Evolutionary conservation across 768 basidiomycete species (phyloP).

Genomic region (Obba rivulosa): DNA sequence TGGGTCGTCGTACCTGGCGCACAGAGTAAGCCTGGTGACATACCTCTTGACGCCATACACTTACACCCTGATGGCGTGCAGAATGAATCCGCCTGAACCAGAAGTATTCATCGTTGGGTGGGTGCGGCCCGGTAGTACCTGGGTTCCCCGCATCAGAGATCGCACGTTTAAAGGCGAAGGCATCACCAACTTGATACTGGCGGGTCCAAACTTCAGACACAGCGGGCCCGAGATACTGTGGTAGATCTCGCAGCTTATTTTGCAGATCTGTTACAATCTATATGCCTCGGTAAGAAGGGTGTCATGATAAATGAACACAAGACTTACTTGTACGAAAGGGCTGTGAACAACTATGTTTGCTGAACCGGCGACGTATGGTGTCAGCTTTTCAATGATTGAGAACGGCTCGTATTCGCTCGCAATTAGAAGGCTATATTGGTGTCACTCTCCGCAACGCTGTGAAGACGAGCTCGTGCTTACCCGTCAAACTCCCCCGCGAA

Average conservation of each 20-base stretch:
- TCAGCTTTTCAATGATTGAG: conserved; percentile 70
- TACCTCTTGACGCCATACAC: conserved; percentile 9
- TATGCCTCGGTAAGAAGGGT: not conserved
- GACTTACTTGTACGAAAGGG: conserved; percentile 65
- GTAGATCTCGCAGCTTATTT: conserved; percentile 56
- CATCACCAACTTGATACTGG: conserved; percentile 80
- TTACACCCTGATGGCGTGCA: conserved; percentile 85
- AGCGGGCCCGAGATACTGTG: conserved; percentile 69
- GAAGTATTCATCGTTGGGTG: conserved; percentile 93
- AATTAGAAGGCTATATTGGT: conserved; percentile 57
- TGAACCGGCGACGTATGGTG: conserved; percentile 79
- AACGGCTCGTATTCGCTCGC: conserved; percentile 83
- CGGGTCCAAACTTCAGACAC: conserved; percentile 86
- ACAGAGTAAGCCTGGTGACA: not conserved
- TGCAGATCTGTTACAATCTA: conserved; percentile 79
- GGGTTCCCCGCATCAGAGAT: no score
- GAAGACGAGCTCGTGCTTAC: conserved; percentile 35
- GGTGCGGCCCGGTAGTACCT: conserved; percentile 90
- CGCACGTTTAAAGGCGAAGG: no score
- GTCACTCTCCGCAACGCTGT: conserved; percentile 2
- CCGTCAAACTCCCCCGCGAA: conserved; percentile 88
- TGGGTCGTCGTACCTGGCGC: conserved; percentile 58
- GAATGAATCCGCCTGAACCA: conserved; percentile 83
- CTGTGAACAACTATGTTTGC: conserved; percentile 84
- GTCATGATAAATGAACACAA: not conserved